Conservation (phyloP, 805 yeast genomes). For the Monosporozyma servazzii region DNA sequence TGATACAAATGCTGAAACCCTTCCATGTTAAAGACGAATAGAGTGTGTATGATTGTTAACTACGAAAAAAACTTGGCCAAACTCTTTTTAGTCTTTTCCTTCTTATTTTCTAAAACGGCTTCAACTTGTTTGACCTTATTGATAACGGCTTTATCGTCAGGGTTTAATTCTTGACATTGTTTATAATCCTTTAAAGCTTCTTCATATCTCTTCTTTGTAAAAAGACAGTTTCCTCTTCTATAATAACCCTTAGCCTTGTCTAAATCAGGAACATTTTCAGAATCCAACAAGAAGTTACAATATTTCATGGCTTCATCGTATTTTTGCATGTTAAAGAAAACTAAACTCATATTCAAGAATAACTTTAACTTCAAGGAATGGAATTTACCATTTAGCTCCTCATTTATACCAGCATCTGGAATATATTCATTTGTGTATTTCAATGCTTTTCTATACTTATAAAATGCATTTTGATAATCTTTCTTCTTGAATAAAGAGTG, state of each 20-base stretch:
- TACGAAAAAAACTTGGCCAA: constrained; percentile 52
- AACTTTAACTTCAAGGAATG: constrained; percentile 35
- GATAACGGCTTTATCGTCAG: constrained; percentile 42
- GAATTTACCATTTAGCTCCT: constrained; percentile 43
- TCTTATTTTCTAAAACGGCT: constrained; percentile 33
- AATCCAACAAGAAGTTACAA: constrained; percentile 47
- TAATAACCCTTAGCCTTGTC: constrained; percentile 53
- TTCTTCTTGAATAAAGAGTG: constrained; percentile 48
- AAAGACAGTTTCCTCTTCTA: constrained; percentile 43
- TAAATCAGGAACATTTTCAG: constrained; percentile 28
- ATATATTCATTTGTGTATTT: constrained; percentile 63
- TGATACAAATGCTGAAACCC: neutral
- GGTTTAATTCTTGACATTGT: constrained; percentile 36
- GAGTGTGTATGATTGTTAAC: neutral
- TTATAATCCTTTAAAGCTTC: constrained; percentile 41
- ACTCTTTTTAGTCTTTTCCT: constrained; percentile 42
- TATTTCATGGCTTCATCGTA: constrained; percentile 44
- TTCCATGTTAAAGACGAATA: neutral
- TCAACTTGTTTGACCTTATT: constrained; percentile 38
- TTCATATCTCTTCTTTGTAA: constrained; percentile 37
- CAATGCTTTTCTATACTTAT: constrained; percentile 58
- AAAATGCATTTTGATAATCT: constrained; percentile 41
- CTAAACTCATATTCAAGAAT: constrained; percentile 48
- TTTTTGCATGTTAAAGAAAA: constrained; percentile 40
- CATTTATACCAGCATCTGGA: constrained; percentile 58